phyloP scores from a whole-genome alignment of 192 early-diverging fungal genomes.

The Umbelopsis vinacea region DNA sequence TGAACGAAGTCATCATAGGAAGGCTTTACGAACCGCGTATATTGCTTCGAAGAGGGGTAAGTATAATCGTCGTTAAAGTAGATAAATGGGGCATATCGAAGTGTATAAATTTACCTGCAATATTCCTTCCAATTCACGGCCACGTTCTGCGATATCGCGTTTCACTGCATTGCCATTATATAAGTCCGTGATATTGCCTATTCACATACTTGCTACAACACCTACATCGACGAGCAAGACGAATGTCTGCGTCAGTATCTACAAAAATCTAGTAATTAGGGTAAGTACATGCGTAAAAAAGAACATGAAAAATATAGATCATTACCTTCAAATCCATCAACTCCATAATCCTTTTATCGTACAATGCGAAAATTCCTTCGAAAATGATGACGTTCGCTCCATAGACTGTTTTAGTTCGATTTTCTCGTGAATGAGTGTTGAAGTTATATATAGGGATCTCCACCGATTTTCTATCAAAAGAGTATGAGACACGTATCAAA shows the following conservation, averaged over 20 bases:
- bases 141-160: slow-evolving; percentile 90
- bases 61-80: background rate
- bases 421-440: slow-evolving; percentile 77
- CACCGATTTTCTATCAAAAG: slow-evolving; percentile 54
- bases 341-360: slow-evolving; percentile 77
- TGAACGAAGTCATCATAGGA: slow-evolving; percentile 90
- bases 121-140: slow-evolving; percentile 84
- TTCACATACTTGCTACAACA: slow-evolving; percentile 1
- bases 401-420: slow-evolving; percentile 76
- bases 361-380: slow-evolving; percentile 97
- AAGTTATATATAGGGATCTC: slow-evolving; percentile 94
- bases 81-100: no score
- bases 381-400: slow-evolving; percentile 96
- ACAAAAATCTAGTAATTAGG: slow-evolving; percentile 76
- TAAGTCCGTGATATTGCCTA: background rate
- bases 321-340: slow-evolving; percentile 81
- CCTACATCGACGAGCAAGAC: slow-evolving; percentile 82
- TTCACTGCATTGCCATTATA: slow-evolving; percentile 56
- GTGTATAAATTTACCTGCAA: slow-evolving; percentile 54
- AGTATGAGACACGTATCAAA: background rate
- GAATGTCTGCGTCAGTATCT: slow-evolving; percentile 93
- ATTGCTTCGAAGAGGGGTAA: slow-evolving; percentile 57
- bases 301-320: slow-evolving; percentile 17
- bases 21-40: slow-evolving; percentile 92
- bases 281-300: background rate